Base-by-base conservation (phyloP, 2,329 filamentous ascomycete genomes). In the Xenoacremonium recifei region DNA sequence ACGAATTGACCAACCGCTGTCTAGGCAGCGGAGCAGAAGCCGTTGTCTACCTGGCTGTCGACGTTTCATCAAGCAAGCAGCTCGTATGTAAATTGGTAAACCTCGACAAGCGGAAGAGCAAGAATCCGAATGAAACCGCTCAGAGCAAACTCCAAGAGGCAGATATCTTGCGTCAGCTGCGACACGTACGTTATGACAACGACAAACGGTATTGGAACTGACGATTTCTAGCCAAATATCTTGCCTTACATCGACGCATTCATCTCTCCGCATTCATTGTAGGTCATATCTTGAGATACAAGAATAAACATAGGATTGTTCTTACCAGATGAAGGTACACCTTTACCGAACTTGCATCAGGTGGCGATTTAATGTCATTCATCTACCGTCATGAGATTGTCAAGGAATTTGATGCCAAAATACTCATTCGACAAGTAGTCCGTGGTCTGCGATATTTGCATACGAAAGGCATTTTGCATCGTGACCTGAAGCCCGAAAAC, bases 31-130 rank as follows among this genome's bases (percentile, higher is more conserved):
- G 68, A 3, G 57, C 62, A 17, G 64, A 70, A 44, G 68, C 60
- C 12, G 47, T 54, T 13, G 65, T 70, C 11, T 66, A 63, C 35
- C 52, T 70, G 6, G 63, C 67, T 6, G 58, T 73, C 3, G 72
- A 86, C 13, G 59, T 66, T 18, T 60, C 60, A 6, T 77, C 75
- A 1, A 69, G 72, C 27, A 72, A 71, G 41, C 85, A 89, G 53
- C 50, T 87, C 16, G 84, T 83, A 10, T 89, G 85, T 67, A 89
- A 89, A 54, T 63, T 87, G 7, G 67, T 87, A 38, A 68, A 77
- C 39, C 54, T 85, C 3, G 65, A 68, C 21, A 50, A 50, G 5
- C 37, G 64, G 4, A 47, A 51, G 39, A 56, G 39, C 33, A 57
- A 48, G 40, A 56, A 53, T n/a, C 44, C 42, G 21, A 51, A 48